phyloP scores from a whole-genome alignment of 805 yeast species.

The Tetrapisispora pingtungensis region DNA sequence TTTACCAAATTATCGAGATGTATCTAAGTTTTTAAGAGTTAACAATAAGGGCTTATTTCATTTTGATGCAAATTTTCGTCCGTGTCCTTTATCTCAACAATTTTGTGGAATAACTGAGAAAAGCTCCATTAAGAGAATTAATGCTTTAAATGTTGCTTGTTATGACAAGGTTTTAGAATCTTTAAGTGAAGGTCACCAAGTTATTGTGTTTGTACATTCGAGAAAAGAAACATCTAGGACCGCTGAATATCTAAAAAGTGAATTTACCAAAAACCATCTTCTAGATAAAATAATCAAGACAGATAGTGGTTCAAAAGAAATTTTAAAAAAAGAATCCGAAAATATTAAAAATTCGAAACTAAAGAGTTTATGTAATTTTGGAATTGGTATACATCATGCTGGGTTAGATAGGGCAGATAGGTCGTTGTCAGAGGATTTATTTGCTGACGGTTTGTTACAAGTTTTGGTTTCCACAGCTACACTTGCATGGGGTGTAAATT shows the following conservation, averaged over 20 bases:
- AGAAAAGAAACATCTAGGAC: slow-evolving; percentile 84
- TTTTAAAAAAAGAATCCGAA: slow-evolving; percentile 54
- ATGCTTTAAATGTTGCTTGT: slow-evolving; percentile 86
- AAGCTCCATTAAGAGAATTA: slow-evolving; percentile 62
- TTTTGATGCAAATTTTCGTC: slow-evolving; percentile 77
- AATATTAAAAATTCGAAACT: slow-evolving; percentile 43
- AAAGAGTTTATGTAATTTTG: slow-evolving; percentile 51
- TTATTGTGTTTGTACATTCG: slow-evolving; percentile 87
- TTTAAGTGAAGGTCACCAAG: slow-evolving; percentile 56
- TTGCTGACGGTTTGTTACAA: slow-evolving; percentile 79
- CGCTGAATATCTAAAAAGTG: slow-evolving; percentile 62
- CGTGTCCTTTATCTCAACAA: slow-evolving; percentile 85
- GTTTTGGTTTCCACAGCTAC: slow-evolving; percentile 87
- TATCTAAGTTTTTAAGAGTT: slow-evolving; percentile 70
- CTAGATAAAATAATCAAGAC: slow-evolving; percentile 36
- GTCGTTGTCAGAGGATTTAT: slow-evolving; percentile 69
- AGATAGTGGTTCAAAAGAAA: slow-evolving; percentile 48
- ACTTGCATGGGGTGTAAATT: slow-evolving; percentile 93
- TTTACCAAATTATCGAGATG: slow-evolving; percentile 79
- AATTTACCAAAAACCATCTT: slow-evolving; percentile 46
- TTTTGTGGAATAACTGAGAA: slow-evolving; percentile 82
- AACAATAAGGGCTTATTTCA: slow-evolving; percentile 56
- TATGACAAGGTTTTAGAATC: slow-evolving; percentile 67
- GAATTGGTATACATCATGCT: slow-evolving; percentile 89
- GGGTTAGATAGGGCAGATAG: slow-evolving; percentile 70